Evolutionary conservation across 2,329 filamentous ascomycete genomes (phyloP), one percentile per base, ranked within the genome.

Genomic region (Calonectria pauciramosa): DNA sequence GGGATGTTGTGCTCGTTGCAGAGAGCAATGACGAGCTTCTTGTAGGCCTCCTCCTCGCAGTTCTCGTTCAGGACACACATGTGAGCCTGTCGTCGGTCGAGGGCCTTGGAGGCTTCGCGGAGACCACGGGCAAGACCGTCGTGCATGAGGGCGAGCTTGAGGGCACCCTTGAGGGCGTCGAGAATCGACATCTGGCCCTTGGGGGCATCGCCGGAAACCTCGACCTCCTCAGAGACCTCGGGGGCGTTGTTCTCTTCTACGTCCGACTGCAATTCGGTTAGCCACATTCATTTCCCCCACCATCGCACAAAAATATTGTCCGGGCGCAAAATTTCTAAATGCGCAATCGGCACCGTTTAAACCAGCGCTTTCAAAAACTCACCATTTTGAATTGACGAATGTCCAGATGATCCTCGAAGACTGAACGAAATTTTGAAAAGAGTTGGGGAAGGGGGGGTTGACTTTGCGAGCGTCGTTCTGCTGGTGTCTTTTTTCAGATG

Each of bases 1-100:
- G 97, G 97, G 85, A 99, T 99, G 94, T 98, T 98, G 92, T 99
- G 97, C 93, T 99, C 97, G 80, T 94, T 95, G 95, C 97, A 99
- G 77, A 99, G 94, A 78, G 97, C 97, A 83, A 99, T 95, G 84
- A 99, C 96, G 82, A 99, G 93, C 94, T 99, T 99, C 96, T 99
- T 99, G 93, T 99, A 99, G 82, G 97, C 96, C 90, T 99, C 97
- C 93, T 99, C 97, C 92, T 99, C 97, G 92, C 97, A 99, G 82
- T 94, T 94, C 93, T 99, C 97, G 93, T 99, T 99, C 85, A 99
- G 94, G 83, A 99, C 97, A 89, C 97, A 99, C 96, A 99, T 99
- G 92, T 99, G 97, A 76, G 97, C 97, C 91, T 99, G 95, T 86
- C 97, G 96, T 86, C 97, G 94, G 90, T 99, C 97, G 85, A 99